Conservation (phyloP, 2,329 filamentous ascomycete genomes). For the Pseudocercospora vitis region DNA sequence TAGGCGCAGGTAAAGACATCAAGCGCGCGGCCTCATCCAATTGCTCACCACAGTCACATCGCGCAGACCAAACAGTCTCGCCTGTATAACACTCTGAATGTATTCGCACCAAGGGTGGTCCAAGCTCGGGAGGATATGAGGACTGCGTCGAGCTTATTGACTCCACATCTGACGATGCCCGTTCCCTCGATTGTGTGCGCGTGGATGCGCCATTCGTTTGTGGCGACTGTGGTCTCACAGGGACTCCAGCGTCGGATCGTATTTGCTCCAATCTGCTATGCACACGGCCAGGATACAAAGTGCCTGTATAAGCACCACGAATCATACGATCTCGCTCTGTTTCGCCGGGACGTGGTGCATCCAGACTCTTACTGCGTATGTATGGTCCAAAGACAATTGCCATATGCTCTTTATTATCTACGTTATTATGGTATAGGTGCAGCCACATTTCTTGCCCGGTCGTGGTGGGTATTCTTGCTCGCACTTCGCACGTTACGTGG, state of each 20-base stretch:
- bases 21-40: slow-evolving; percentile 91
- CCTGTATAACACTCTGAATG: slow-evolving; percentile 98
- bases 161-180: slow-evolving; percentile 10
- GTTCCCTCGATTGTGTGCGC: slow-evolving; percentile 4
- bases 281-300: slow-evolving; percentile 79
- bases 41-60: slow-evolving; percentile 97
- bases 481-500: slow-evolving; percentile 87
- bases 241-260: slow-evolving; percentile 42
- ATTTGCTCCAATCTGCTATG: slow-evolving; percentile 65
- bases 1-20: slow-evolving; percentile 59
- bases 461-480: slow-evolving; percentile 91
- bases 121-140: slow-evolving; percentile 34
- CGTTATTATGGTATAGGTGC: slow-evolving; percentile 88
- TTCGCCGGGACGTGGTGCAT: slow-evolving; percentile 71
- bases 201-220: slow-evolving; percentile 24
- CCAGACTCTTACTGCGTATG: slow-evolving; percentile 71
- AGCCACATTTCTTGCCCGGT: slow-evolving; percentile 94
- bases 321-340: slow-evolving; percentile 92
- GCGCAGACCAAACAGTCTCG: slow-evolving; percentile 96
- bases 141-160: slow-evolving; percentile 23
- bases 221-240: slow-evolving; percentile 26
- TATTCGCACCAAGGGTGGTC: slow-evolving; percentile 80
- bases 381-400: slow-evolving; percentile 92
- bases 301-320: slow-evolving; percentile 85
- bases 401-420: slow-evolving; percentile 92